These are phyloP conservation scores for Lineolata rhizophorae DNA, from an alignment of 495 filamentous ascomycete species.

Conservation along the genomic window DNA sequence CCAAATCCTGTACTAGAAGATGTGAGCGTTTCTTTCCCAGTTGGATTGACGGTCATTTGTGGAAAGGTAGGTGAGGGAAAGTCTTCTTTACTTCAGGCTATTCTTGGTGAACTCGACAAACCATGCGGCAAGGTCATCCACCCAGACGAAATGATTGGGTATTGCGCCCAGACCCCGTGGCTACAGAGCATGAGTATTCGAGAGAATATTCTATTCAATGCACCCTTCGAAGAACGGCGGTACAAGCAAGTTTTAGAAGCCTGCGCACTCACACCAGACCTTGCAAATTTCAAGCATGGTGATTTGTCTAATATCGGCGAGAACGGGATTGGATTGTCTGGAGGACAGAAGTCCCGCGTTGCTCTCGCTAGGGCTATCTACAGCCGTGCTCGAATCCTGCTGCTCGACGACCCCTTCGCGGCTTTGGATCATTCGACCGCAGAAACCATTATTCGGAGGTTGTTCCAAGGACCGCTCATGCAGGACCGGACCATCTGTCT, in stretches of 20 bases:
- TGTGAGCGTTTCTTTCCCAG: constrained; percentile 34
- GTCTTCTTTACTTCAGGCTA: constrained; percentile 53
- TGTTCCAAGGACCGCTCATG: constrained; percentile 40
- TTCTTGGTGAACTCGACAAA: constrained; percentile 60
- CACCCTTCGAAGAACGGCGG: constrained; percentile 39
- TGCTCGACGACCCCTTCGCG: constrained; percentile 21
- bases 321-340: constrained; percentile 20
- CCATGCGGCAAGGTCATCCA: constrained; percentile 31
- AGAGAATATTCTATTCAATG: constrained; percentile 64
- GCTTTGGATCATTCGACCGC: constrained; percentile 52
- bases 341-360: constrained; percentile 19
- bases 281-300: constrained; percentile 18
- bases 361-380: constrained; percentile 21
- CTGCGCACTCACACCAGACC: constrained; percentile 18
- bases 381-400: constrained; percentile 14
- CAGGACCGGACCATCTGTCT: constrained; percentile 41
- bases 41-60: constrained; percentile 42
- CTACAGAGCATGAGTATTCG: constrained; percentile 78
- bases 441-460: constrained; percentile 42
- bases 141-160: constrained; percentile 50
- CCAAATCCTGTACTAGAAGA: constrained; percentile 35
- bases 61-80: constrained; percentile 68
- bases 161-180: constrained; percentile 76
- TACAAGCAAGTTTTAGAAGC: constrained; percentile 24
- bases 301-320: constrained; percentile 21